phyloP scores from a whole-genome alignment of 306 rosid genomes.

The Quercus robur region DNA sequence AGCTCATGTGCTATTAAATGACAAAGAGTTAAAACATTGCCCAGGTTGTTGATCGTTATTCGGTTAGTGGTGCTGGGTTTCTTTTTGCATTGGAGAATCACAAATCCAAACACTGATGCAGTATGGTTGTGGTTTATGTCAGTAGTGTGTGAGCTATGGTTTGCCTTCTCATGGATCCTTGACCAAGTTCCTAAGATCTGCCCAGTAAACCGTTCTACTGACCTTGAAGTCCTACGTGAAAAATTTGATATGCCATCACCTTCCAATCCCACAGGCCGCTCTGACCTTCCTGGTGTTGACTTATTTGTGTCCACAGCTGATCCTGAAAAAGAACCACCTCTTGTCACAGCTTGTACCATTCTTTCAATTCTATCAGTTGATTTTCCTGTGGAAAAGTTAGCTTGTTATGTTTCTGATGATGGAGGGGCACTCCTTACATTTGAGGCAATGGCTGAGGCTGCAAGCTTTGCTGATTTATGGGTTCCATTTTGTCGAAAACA shows the following conservation, averaged over 20 bases:
- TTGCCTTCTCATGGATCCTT: constrained; percentile 51
- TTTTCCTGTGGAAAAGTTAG: constrained; percentile 51
- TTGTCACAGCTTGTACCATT: constrained; percentile 49
- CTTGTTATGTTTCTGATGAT: constrained; percentile 51
- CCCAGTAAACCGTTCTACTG: constrained; percentile 39
- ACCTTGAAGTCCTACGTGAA: constrained; percentile 39
- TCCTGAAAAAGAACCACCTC: constrained; percentile 53
- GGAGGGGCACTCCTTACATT: constrained; percentile 54
- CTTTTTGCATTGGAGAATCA: constrained; percentile 76
- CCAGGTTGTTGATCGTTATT: constrained; percentile 57
- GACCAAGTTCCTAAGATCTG: constrained; percentile 45
- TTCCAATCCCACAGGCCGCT: constrained; percentile 46
- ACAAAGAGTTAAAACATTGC: background rate
- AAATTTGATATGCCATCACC: constrained; percentile 44
- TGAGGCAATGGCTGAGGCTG: constrained; percentile 63
- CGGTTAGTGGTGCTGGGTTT: constrained; percentile 55
- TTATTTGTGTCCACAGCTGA: constrained; percentile 50
- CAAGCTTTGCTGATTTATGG: constrained; percentile 55
- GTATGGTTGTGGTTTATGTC: constrained; percentile 57
- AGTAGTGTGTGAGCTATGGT: constrained; percentile 47
- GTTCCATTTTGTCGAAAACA: constrained; percentile 57
- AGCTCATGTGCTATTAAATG: background rate
- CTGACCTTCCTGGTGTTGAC: constrained; percentile 46
- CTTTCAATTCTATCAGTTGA: constrained; percentile 49
- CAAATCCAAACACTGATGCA: constrained; percentile 60